Conservation (phyloP, 2,329 filamentous ascomycete species). For the Fusarium subtropicale region DNA sequence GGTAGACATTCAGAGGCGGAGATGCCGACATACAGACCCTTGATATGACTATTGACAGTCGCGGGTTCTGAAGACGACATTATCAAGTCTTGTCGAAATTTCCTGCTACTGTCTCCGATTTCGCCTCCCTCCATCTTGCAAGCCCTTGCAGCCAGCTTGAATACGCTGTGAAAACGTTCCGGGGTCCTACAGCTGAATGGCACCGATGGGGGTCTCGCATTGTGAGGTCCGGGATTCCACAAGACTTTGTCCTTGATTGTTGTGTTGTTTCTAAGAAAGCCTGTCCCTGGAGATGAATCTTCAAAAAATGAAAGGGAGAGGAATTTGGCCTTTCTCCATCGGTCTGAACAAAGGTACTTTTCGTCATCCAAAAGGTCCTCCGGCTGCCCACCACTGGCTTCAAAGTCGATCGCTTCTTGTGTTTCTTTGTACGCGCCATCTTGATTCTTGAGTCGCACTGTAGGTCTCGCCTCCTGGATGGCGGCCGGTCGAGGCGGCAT, state of each 20-base stretch:
- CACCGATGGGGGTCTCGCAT: too few species aligned
- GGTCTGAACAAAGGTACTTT: too few species aligned
- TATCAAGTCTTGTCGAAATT: neutral
- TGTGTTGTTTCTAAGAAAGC: neutral
- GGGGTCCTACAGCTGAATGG: too few species aligned
- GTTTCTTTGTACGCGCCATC: neutral
- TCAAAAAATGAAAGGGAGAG: too few species aligned
- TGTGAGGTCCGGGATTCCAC: too few species aligned
- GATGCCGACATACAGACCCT: neutral
- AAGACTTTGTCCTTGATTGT: too few species aligned
- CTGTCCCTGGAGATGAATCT: neutral
- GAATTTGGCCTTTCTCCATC: too few species aligned
- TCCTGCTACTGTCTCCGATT: neutral
- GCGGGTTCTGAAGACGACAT: neutral
- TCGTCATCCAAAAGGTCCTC: neutral
- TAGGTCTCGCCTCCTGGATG: neutral
- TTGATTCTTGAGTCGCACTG: neutral
- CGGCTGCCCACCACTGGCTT: fast-evolving
- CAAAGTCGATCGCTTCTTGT: fast-evolving
- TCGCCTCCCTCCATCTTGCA: neutral
- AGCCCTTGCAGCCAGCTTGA: neutral
- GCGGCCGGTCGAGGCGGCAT: fast-evolving
- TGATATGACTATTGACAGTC: neutral
- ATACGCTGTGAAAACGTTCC: neutral
- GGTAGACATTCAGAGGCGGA: neutral